Percentiles rank a stretch among this genome's conserved stretches.
Conservation (phyloP, 1,139 yeast genomes). For the Pichia terricola region DNA sequence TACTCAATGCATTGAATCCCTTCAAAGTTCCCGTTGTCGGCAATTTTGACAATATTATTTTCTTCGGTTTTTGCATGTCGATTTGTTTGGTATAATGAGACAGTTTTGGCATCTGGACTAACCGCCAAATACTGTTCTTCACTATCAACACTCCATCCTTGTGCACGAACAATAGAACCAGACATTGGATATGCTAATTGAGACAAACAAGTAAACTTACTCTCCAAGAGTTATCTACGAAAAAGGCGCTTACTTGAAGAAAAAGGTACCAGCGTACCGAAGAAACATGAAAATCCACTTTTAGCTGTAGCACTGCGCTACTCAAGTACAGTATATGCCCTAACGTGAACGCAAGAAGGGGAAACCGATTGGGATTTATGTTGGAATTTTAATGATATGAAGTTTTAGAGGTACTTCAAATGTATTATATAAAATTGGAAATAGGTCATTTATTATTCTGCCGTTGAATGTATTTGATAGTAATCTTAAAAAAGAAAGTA, state of each 20-base stretch:
- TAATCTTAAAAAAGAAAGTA: too few species aligned
- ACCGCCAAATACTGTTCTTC: conserved; percentile 38
- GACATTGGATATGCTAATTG: conserved; percentile 15
- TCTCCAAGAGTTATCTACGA: neutral
- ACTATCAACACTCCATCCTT: conserved; percentile 19
- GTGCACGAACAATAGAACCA: conserved; percentile 22
- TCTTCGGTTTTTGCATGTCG: conserved; percentile 23
- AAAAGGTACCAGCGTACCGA: neutral
- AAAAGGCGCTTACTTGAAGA: too few species aligned
- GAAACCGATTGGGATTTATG: too few species aligned
- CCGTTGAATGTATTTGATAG: too few species aligned
- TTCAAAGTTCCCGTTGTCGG: conserved; percentile 56
- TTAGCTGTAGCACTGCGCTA: too few species aligned
- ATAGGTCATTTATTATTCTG: too few species aligned
- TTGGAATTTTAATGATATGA: too few species aligned
- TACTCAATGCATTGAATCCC: conserved; percentile 65
- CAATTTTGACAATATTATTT: conserved; percentile 37
- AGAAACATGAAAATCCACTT: neutral
- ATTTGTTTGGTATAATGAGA: conserved; percentile 47
- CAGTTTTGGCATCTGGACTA: conserved; percentile 62
- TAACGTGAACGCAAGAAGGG: too few species aligned
- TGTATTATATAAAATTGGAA: too few species aligned
- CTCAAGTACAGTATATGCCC: too few species aligned
- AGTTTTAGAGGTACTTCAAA: too few species aligned
- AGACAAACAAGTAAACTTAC: neutral